Evolutionary conservation across 352 stramenopile species (phyloP).

Genomic region (Phytophthora aleatoria): DNA sequence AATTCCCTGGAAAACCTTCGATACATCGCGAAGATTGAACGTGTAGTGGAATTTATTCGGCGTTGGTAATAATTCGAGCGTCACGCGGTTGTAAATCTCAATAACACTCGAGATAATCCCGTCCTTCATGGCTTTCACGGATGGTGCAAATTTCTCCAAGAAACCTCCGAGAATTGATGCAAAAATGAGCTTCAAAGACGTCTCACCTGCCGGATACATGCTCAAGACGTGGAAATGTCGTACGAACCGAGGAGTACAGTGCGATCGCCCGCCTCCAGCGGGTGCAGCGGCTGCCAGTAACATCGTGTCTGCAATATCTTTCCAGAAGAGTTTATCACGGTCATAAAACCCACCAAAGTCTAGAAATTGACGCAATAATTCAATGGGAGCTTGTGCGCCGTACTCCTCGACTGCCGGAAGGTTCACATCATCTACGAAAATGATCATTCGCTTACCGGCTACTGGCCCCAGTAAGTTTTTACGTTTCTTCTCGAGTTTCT

Average conservation of each 20-base stretch:
- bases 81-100: conserved; percentile 94
- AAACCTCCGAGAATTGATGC: conserved; percentile 93
- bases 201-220: conserved; percentile 89
- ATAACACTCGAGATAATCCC: conserved; percentile 91
- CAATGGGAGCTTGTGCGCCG: conserved; percentile 93
- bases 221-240: conserved; percentile 96
- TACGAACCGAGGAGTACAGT: conserved; percentile 93
- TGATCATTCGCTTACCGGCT: conserved; percentile 85
- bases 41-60: conserved; percentile 94
- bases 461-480: conserved; percentile 94
- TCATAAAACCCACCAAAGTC: conserved; percentile 97
- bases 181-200: conserved; percentile 93
- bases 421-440: conserved; percentile 97
- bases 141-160: conserved; percentile 85
- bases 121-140: conserved; percentile 81
- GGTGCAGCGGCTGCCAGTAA: conserved; percentile 91
- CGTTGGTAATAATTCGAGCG: conserved; percentile 91
- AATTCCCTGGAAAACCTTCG: conserved; percentile 96
- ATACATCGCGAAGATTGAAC: conserved; percentile 96
- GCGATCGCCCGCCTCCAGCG: conserved; percentile 83
- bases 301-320: conserved; percentile 94
- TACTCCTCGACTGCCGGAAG: conserved; percentile 95
- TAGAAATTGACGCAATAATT: conserved; percentile 94
- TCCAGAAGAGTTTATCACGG: conserved; percentile 97
- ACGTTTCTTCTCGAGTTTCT: conserved; percentile 95